Base-by-base conservation (phyloP, 805 yeast genomes). In the Wickerhamiella lipophila region DNA sequence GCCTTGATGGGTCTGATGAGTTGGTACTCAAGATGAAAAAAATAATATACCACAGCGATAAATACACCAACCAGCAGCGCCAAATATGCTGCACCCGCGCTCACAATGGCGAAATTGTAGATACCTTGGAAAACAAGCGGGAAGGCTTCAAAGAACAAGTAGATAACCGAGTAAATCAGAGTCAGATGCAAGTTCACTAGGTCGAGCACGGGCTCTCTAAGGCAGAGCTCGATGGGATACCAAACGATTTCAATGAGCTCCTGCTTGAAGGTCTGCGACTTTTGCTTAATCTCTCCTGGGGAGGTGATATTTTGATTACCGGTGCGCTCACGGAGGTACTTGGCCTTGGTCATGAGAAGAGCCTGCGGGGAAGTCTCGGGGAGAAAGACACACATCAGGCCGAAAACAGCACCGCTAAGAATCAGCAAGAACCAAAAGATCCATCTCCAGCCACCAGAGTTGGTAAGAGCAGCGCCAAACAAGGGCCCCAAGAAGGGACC, bases 401-500 rank as follows among this genome's bases (percentile, higher is more conserved):
- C 30, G 9, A 70, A 58, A 4, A 66, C 52, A 7, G 60, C 59
- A 9, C 73, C 76, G 41, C 71, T 50, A 25, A 51, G 44, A 34
- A 71, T 69, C 49, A 68, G 54, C 57, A 73, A 50, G 47, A 73
- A 65, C 80, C 81, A 76, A 57, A 75, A 74, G 8, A 72, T 61
- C 72, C 74, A 75, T 57, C 77, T 68, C 78, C 78, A 75, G 53
- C 58, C 62, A 53, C 75, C 67, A 3, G 69, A 69, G 39, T 50
- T 70, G 3, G 66, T 64, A 57, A 78, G 63, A 3, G 71, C 69
- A 7, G 78, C 73, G 36, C 82, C 81, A 38, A 78, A 56, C 5
- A 78, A 56, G 1, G 83, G 83, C 11, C 79, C 81, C 18, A 74
- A 38, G 9, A 71, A 66, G 1, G 80, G 80, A 9, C 81, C 82